Evolutionary conservation across 2,329 filamentous ascomycete genomes (phyloP).

Genomic region (Aspergillus candidus): DNA sequence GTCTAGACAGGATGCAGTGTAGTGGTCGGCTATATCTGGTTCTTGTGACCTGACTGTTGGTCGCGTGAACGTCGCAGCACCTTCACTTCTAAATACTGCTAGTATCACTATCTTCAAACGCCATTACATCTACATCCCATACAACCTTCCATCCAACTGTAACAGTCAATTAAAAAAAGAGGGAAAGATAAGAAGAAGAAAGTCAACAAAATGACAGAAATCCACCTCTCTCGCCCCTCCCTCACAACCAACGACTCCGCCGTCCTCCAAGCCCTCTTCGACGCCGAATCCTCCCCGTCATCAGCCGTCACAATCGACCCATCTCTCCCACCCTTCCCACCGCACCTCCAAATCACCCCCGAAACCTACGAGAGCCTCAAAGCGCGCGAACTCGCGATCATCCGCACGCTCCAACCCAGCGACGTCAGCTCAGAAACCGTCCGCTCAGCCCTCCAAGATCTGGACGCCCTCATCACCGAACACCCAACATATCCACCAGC

Average conservation of each 20-base stretch:
- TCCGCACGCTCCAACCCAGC: slow-evolving; percentile 30
- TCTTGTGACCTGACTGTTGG: too few species aligned
- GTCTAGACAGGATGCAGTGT: too few species aligned
- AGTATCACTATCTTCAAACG: background rate
- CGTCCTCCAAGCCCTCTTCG: slow-evolving; percentile 43
- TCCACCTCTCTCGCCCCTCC: slow-evolving; percentile 19
- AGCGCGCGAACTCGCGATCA: slow-evolving; percentile 34
- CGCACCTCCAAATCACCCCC: slow-evolving; percentile 29
- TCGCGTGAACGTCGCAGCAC: too few species aligned
- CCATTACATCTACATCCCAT: background rate
- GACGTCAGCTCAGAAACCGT: slow-evolving; percentile 20
- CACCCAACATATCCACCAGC: slow-evolving; percentile 49
- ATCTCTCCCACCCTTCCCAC: slow-evolving; percentile 36
- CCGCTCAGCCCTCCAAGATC: slow-evolving; percentile 28
- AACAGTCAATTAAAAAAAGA: background rate
- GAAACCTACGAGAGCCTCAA: slow-evolving; percentile 35
- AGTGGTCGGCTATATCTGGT: too few species aligned
- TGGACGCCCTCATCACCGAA: slow-evolving; percentile 39
- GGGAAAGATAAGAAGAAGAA: background rate
- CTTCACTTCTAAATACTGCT: too few species aligned
- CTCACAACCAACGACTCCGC: slow-evolving; percentile 41
- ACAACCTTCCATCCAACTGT: background rate
- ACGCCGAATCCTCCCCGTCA: slow-evolving; percentile 39
- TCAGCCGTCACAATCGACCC: slow-evolving; percentile 34
- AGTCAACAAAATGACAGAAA: slow-evolving; percentile 15